Evolutionary conservation across 257 asterid genomes (phyloP), one percentile per base, ranked within the genome.

Genomic region (Leonotis leonurus): DNA sequence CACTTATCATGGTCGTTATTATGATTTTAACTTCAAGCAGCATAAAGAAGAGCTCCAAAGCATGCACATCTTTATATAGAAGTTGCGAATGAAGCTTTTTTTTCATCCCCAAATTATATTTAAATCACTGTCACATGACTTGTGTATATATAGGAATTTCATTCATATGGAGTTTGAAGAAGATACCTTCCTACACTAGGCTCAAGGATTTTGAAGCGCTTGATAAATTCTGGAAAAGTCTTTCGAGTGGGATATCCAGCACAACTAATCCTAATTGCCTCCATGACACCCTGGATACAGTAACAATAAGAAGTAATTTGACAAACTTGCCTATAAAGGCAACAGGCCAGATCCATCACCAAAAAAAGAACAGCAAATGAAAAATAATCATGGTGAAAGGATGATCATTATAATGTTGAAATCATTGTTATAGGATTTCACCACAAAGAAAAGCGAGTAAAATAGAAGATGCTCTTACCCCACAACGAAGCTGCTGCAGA

Each of bases 231-330:
- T 45, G 75, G 77, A 67, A 87, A 90, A 49, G 78, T 26, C 80
- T 83, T 87, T 65, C 95, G 77, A 48, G 96, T 90, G 69, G 96
- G 97, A 77, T 64, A 90, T 70, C 97, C 97, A 64, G 97, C 97
- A 67, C 97, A 90, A 70, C 97, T 90, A 63, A 90, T 90, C 77
- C 97, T 85, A 72, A 90, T 88, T 52, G 97, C 97, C 73, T 90
- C 97, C 94, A 90, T 70, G 35, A 90, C 96, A 56, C 97, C 96
- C 97, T 90, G 78, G 37, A 75, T 72, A 66, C 27, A 29, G 32
- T 41, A 39, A 41, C 13, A 18, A 18, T 20, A 56, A 18, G 17
- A 13, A 62, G 43, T 65, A 48, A 51, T 70, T 20, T 58, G n/a
- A n/a, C 68, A 68, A 35, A 22, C 71, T 52, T 35, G 56, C 53